Evolutionary conservation across 1,284 basidiomycete genomes (phyloP).

Genomic region (Phellopilus nigrolimitatus): DNA sequence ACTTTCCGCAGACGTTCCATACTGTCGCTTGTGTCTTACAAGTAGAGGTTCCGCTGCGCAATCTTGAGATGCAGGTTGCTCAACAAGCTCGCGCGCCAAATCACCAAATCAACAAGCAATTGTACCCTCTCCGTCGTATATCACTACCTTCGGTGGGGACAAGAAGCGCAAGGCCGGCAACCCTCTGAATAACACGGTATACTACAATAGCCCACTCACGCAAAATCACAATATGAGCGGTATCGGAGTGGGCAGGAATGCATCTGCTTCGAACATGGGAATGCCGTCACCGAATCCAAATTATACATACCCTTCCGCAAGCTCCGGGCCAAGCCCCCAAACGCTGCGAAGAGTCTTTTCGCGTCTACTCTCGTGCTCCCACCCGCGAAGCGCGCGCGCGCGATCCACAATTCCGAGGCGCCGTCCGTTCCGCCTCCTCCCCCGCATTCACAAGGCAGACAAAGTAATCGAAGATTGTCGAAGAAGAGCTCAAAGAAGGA

Average conservation of each 20-base stretch:
- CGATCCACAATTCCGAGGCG: conserved; percentile 64
- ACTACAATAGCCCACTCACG: conserved; percentile 47
- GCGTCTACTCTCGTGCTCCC: conserved; percentile 69
- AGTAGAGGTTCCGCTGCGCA: conserved; percentile 63
- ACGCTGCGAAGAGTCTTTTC: conserved; percentile 53
- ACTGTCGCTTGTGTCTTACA: conserved; percentile 75
- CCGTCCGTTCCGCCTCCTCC: conserved; percentile 57
- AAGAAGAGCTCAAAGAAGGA: conserved; percentile 16
- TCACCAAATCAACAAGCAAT: conserved; percentile 34
- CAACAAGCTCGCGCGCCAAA: conserved; percentile 38
- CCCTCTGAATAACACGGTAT: conserved; percentile 26
- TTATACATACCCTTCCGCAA: conserved; percentile 47
- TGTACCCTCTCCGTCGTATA: background rate
- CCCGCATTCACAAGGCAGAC: conserved; percentile 22
- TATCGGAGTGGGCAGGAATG: conserved; percentile 21
- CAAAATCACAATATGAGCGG: conserved; percentile 32
- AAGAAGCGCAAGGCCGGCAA: conserved; percentile 49
- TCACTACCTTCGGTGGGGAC: conserved; percentile 27
- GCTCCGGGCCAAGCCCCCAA: conserved; percentile 33
- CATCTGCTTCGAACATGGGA: conserved; percentile 29
- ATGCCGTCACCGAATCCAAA: conserved; percentile 32
- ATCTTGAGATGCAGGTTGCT: conserved; percentile 59
- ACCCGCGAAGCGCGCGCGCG: conserved; percentile 66
- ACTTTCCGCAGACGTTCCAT: conserved; percentile 54
- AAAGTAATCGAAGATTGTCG: background rate